These are phyloP conservation scores for Tolypocladium ovalisporum DNA, from an alignment of 2,329 filamentous ascomycete genomes.

Conservation along the genomic window DNA sequence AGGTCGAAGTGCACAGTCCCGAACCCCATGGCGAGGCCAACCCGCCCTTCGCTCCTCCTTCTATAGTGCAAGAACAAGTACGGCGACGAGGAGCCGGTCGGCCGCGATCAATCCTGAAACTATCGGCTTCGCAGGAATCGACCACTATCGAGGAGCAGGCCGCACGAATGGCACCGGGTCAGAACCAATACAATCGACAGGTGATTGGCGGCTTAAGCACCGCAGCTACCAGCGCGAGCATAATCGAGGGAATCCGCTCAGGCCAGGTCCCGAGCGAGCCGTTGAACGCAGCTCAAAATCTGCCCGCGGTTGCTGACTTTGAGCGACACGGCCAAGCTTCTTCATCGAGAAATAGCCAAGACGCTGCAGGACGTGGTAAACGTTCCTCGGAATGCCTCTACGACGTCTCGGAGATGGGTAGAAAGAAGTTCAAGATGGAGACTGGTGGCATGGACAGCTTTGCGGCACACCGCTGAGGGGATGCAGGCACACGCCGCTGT, in stretches of 20 bases:
- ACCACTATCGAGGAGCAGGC: neutral
- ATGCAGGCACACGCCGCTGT: neutral
- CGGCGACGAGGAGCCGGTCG: slow-evolving; percentile 17
- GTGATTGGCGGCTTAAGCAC: slow-evolving; percentile 6
- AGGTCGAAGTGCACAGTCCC: slow-evolving; percentile 22
- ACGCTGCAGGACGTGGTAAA: neutral
- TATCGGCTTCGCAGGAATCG: slow-evolving; percentile 6
- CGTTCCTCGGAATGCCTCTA: neutral
- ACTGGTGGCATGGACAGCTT: neutral
- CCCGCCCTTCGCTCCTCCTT: slow-evolving; percentile 15
- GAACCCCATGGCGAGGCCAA: slow-evolving; percentile 6
- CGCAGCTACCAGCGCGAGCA: slow-evolving; percentile 2
- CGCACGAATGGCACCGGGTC: slow-evolving; percentile 4
- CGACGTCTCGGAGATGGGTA: neutral
- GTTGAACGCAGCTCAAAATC: slow-evolving; percentile 3
- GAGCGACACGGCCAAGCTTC: slow-evolving; percentile 6
- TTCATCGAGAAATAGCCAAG: neutral
- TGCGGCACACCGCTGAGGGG: neutral
- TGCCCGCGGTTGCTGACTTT: slow-evolving; percentile 16
- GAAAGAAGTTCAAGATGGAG: slow-evolving; percentile 3
- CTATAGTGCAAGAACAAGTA: slow-evolving; percentile 23
- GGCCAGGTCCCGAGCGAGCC: slow-evolving; percentile 8
- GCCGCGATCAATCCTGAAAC: slow-evolving; percentile 24
- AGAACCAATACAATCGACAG: slow-evolving; percentile 13
- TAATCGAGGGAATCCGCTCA: slow-evolving; percentile 17